Percentiles rank a stretch among this genome's conserved stretches.
Conservation (phyloP, 2,329 filamentous ascomycete species). For the Epichloe gansuensis region DNA sequence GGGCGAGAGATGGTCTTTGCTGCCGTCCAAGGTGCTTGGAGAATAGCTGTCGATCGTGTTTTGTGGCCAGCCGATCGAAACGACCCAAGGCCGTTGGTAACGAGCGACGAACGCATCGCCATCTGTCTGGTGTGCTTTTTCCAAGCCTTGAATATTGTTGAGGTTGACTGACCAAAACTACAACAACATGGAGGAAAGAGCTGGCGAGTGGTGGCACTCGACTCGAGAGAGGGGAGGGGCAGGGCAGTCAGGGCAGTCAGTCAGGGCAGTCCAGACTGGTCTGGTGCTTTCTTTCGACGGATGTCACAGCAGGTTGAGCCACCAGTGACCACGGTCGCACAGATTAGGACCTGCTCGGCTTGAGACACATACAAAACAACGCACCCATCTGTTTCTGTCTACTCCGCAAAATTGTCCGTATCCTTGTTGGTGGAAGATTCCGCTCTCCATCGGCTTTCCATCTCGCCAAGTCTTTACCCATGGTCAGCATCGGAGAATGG, state of each 20-base stretch:
- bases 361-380: neutral
- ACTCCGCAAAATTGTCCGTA: no score
- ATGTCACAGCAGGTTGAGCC: neutral
- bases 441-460: neutral
- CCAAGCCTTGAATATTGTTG: neutral
- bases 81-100: slow-evolving; percentile 4
- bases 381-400: neutral
- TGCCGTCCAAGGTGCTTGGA: slow-evolving; percentile 6
- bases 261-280: neutral
- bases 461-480: neutral
- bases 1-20: neutral
- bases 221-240: neutral
- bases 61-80: slow-evolving; percentile 3
- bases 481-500: no score
- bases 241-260: neutral
- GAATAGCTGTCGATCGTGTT: neutral
- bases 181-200: neutral
- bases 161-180: neutral
- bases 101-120: slow-evolving; percentile 5
- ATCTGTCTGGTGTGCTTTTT: neutral
- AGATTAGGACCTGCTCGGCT: neutral
- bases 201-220: neutral
- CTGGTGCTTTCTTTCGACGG: neutral
- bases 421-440: neutral
- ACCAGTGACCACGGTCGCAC: neutral